Percentiles rank a stretch among this genome's conserved stretches.
phyloP scores from a whole-genome alignment of 2,329 filamentous ascomycete species.

The Nothophaeocryptopus gaeumannii region DNA sequence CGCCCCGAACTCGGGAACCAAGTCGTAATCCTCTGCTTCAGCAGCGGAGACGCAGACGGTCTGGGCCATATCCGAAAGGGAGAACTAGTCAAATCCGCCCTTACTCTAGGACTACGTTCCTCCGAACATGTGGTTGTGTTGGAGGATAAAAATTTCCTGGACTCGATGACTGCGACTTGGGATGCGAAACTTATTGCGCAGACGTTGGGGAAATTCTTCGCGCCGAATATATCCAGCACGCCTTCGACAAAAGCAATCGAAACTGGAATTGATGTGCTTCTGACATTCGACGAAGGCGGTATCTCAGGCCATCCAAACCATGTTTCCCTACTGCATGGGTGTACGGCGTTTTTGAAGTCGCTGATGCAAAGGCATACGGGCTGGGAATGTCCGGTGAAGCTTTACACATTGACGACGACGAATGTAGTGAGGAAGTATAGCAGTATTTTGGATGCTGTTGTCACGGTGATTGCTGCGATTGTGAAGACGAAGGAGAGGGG shows the following conservation, averaged over 20 bases:
- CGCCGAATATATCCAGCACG: conserved; percentile 56
- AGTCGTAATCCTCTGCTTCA: conserved; percentile 89
- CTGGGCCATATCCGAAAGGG: conserved; percentile 77
- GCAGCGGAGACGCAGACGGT: conserved; percentile 85
- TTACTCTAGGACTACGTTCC: conserved; percentile 69
- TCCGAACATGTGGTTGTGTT: conserved; percentile 82
- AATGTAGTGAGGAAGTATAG: conserved; percentile 76
- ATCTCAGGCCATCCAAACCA: conserved; percentile 92
- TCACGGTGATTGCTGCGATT: conserved; percentile 62
- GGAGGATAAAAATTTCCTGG: conserved; percentile 76
- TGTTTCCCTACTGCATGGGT: conserved; percentile 80
- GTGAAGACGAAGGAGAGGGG: conserved; percentile 53
- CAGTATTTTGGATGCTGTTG: conserved; percentile 70
- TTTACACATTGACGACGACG: conserved; percentile 81
- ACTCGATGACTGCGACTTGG: conserved; percentile 84
- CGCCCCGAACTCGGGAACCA: conserved; percentile 78
- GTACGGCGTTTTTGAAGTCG: conserved; percentile 65
- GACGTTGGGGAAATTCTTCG: conserved; percentile 71
- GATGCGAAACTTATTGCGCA: conserved; percentile 65
- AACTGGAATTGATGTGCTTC: conserved; percentile 70
- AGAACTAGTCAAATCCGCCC: conserved; percentile 78
- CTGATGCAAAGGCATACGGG: conserved; percentile 64
- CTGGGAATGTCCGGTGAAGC: conserved; percentile 69
- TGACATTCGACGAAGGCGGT: conserved; percentile 84
- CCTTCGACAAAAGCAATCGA: conserved; percentile 46